Base-by-base conservation (phyloP, 2,329 filamentous ascomycete species). In the Incumbomyces delicatus region DNA sequence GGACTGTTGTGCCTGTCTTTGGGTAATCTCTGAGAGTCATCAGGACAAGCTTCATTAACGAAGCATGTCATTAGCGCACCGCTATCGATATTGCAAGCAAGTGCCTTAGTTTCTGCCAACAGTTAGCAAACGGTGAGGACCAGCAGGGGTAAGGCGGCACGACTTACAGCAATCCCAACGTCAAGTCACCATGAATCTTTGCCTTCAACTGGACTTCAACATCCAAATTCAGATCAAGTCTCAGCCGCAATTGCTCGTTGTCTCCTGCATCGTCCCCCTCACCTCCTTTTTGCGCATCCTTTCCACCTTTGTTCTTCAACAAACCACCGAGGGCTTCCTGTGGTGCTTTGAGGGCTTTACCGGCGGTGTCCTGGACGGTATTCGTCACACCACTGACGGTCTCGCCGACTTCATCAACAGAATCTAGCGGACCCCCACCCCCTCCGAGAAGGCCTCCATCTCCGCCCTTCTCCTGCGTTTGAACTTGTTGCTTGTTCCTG, bases 151-250 rank as follows among this genome's bases (percentile, higher is more conserved):
- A 22, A 11, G 33, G 2, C 3, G 34, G 13, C 30, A 27, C 30
- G 41, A 67, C 66, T 62, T 64, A 69, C 66, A 69, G 60, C 35
- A 70, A 57, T 46, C 63, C 76, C 45, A 80, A 59, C n/a, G 77
- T 80, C 50, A 80, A 64, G 57, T 80, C 77, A 64, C 77, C 77
- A 53, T 79, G 76, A 54, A 80, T 80, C 63, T 76, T 78, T n/a
- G 77, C 77, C 67, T 80, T 80, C 39, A 80, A 63, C 58, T 80
- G 74, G 46, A 80, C 71, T 59, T 80, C 77, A 58, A 80, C 77
- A 59, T 80, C 77, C 50, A 80, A 63, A 57, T 80, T 80, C 53
- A 80, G 63, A 55, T 80, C 77, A 52, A 80, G 57, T 55, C 74
- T 66, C 62, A 80, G 56, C 55, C 75, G 72, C 53, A 80, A 65